Base-by-base conservation (phyloP, 2,329 filamentous ascomycete species). In the Pezizomycotina sp. region DNA sequence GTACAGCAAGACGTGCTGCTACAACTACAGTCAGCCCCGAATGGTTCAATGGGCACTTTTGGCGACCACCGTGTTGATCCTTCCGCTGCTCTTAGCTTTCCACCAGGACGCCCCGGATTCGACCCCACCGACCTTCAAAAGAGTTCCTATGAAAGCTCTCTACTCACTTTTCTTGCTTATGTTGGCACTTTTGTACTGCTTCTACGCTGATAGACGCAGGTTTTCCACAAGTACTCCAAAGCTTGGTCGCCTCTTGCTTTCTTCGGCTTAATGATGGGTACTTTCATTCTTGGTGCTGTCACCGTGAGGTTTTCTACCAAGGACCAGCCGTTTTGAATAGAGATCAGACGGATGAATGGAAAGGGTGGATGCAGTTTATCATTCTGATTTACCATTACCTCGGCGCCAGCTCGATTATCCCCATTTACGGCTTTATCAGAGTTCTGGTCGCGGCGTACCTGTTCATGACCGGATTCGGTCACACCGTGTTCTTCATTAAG, bases 341-440 rank as follows among this genome's bases (percentile, higher is more conserved):
- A 32, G 59, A 64, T 28, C 68, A 74, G 46, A 68, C 66, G 0
- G 63, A 74, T 43, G 73, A 77, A 51, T 73, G 70, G 63, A 76
- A 74, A 55, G 73, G 73, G 2, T 66, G 69, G 61, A 71, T 76
- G 66, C 70, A 74, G 45, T 59, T 61, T 9, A 53, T 63, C 12
- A 57, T 68, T 27, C 54, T 73, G 12, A 55, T 69, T 8, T 74
- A 71, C 48, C 65, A 71, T 42, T 74, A 69, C 52, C 66, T 68
- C 21, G 62, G 65, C 13, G 65, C 62, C 16, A 66, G 62, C 5
- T 58, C 58, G 42, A 50, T 56, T 2, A 52, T 69, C 4, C 62
- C 62, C 49, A 60, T 70, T 20, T 70, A 72, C 54, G 61, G 68
- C 47, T 55, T 68, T 33, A 56, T 69, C 8, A 63, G 68, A 10